These are phyloP conservation scores for Paramyrothecium roridum DNA, from an alignment of 2,329 filamentous ascomycete genomes.

Conservation along the genomic window DNA sequence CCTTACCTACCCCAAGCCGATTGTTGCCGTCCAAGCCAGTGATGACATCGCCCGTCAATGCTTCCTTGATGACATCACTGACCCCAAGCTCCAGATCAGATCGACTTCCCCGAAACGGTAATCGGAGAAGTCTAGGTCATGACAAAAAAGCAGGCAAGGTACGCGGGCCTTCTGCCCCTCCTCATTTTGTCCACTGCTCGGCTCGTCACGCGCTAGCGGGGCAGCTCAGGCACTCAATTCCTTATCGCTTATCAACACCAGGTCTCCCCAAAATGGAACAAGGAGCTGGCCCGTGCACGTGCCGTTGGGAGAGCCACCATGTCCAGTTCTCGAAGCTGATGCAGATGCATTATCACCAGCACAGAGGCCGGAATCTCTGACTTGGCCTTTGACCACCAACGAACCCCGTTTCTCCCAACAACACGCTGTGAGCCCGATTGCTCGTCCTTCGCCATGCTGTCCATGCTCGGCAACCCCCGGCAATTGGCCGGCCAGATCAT, in stretches of 20 bases:
- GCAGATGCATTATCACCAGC: neutral
- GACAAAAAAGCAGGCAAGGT: too few species aligned
- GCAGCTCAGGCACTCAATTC: neutral
- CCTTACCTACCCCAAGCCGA: neutral
- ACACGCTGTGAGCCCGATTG: neutral
- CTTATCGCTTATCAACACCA: neutral
- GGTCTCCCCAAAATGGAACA: neutral
- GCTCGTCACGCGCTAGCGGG: neutral
- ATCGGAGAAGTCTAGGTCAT: too few species aligned
- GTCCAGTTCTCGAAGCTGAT: conserved; percentile 16
- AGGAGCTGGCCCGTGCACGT: conserved; percentile 9
- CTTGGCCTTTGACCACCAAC: neutral
- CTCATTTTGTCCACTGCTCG: too few species aligned
- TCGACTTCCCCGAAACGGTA: too few species aligned
- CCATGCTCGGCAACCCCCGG: conserved; percentile 69
- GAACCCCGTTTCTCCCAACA: neutral
- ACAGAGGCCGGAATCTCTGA: neutral
- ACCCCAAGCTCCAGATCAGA: neutral
- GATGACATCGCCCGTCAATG: conserved; percentile 6
- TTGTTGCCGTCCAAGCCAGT: neutral
- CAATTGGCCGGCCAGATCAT: conserved; percentile 79
- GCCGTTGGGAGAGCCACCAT: conserved; percentile 17
- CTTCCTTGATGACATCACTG: conserved; percentile 23
- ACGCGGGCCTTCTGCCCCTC: too few species aligned
- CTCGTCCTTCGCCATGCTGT: conserved; percentile 52